These are phyloP conservation scores for Gyrodon lividus DNA, from an alignment of 768 basidiomycete species.

Conservation along the genomic window DNA sequence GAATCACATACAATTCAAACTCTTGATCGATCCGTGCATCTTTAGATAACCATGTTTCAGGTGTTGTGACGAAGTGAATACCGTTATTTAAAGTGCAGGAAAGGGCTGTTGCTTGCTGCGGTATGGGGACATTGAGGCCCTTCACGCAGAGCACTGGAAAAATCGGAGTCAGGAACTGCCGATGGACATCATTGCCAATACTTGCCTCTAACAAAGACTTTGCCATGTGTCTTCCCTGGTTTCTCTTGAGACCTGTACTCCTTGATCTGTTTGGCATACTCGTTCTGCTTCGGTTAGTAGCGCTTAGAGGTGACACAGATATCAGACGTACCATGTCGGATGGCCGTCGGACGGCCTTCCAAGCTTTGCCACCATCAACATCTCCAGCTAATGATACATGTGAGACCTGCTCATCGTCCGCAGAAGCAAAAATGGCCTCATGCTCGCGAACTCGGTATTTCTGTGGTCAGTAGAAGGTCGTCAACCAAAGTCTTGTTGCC, in stretches of 20 bases:
- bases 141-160: slow-evolving; percentile 71
- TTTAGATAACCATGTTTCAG: slow-evolving; percentile 58
- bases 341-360: slow-evolving; percentile 84
- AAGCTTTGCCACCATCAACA: slow-evolving; percentile 75
- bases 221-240: slow-evolving; percentile 79
- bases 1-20: slow-evolving; percentile 74
- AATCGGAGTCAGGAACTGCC: not conserved
- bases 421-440: slow-evolving; percentile 78
- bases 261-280: slow-evolving; percentile 88
- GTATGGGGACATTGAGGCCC: slow-evolving; percentile 74
- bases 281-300: slow-evolving; percentile 58
- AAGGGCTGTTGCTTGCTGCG: slow-evolving; percentile 68
- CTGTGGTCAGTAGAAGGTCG: slow-evolving; percentile 33
- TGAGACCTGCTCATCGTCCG: slow-evolving; percentile 67
- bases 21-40: slow-evolving; percentile 79
- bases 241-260: slow-evolving; percentile 78
- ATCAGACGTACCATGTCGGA: slow-evolving; percentile 81
- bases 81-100: slow-evolving; percentile 94
- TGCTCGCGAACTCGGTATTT: slow-evolving; percentile 83
- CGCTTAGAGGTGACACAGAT: not conserved
- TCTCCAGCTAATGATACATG: slow-evolving; percentile 78
- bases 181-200: not conserved
- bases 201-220: slow-evolving; percentile 91
- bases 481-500: slow-evolving; percentile 9
- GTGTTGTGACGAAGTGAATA: slow-evolving; percentile 93